Percentiles rank a stretch among this genome's conserved stretches.
Evolutionary conservation across 108 stramenopile species (phyloP).

Genomic region (Stephanodiscus triporus): DNA sequence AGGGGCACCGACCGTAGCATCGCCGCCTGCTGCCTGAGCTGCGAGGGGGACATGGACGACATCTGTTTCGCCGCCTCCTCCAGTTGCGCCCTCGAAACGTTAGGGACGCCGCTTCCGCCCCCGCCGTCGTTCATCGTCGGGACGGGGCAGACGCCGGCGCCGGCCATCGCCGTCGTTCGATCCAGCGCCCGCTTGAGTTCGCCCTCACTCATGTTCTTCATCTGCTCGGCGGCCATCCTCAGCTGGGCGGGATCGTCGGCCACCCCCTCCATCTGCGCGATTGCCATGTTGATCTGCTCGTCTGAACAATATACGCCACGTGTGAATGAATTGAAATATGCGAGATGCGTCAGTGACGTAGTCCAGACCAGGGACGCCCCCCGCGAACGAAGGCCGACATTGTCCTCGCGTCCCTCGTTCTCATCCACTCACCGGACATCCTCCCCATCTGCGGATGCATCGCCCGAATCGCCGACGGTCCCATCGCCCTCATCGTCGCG

Average conservation of each 20-base stretch:
- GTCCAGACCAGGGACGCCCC: no score
- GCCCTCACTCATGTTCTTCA: slow-evolving; percentile 31
- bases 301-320: slow-evolving; percentile 3
- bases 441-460: slow-evolving; percentile 75
- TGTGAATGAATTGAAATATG: neutral
- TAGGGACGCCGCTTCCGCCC: neutral
- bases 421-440: slow-evolving; percentile 39
- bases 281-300: slow-evolving; percentile 58
- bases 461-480: slow-evolving; percentile 51
- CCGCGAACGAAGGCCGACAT: no score
- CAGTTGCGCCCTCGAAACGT: neutral
- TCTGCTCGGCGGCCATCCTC: slow-evolving; percentile 47
- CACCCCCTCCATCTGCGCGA: slow-evolving; percentile 73
- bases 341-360: neutral
- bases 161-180: neutral
- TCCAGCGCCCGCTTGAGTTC: neutral
- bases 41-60: slow-evolving; percentile 59
- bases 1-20: slow-evolving; percentile 60
- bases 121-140: neutral
- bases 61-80: slow-evolving; percentile 46
- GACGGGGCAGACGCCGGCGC: neutral
- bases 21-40: slow-evolving; percentile 60
- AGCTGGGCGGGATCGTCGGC: slow-evolving; percentile 68
- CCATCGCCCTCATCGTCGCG: slow-evolving; percentile 71
- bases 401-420: neutral